A percentile compares a stretch with the other conserved stretches of the same genome.
Conservation (phyloP, 495 filamentous ascomycete genomes). For the Penicillium simplicissimum region DNA sequence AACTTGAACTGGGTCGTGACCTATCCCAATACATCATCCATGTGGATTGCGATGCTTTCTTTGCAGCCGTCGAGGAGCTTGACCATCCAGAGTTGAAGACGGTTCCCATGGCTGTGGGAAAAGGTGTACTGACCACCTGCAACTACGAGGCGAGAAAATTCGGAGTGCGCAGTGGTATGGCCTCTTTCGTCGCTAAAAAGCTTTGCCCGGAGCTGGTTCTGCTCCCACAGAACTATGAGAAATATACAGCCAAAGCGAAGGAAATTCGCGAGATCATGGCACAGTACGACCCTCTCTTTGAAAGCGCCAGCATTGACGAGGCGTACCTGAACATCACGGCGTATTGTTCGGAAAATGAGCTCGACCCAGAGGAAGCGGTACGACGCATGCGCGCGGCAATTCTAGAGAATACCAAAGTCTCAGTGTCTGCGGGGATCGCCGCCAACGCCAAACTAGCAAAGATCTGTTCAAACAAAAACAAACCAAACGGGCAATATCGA, state of each 20-base stretch:
- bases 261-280: conserved; percentile 83
- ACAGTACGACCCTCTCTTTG: conserved; percentile 85
- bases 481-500: conserved; percentile 90
- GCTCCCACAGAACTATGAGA: conserved; percentile 81
- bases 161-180: conserved; percentile 92
- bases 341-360: conserved; percentile 70
- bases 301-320: conserved; percentile 93
- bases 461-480: conserved; percentile 91
- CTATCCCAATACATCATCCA: conserved; percentile 85
- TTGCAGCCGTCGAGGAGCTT: conserved; percentile 90
- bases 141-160: conserved; percentile 92
- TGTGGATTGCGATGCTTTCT: conserved; percentile 98
- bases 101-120: conserved; percentile 90
- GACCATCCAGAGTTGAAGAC: conserved; percentile 86
- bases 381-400: conserved; percentile 75
- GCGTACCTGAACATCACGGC: conserved; percentile 94
- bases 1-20: conserved; percentile 77
- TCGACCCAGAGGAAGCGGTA: conserved; percentile 72
- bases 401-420: conserved; percentile 74
- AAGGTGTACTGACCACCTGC: conserved; percentile 90
- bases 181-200: conserved; percentile 90
- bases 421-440: conserved; percentile 91
- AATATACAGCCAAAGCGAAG: conserved; percentile 86
- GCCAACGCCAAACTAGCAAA: conserved; percentile 93
- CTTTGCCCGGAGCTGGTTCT: conserved; percentile 88